These are phyloP conservation scores for Phytopythium cucurbitacearum DNA, from an alignment of 352 stramenopile species.

Conservation along the genomic window DNA sequence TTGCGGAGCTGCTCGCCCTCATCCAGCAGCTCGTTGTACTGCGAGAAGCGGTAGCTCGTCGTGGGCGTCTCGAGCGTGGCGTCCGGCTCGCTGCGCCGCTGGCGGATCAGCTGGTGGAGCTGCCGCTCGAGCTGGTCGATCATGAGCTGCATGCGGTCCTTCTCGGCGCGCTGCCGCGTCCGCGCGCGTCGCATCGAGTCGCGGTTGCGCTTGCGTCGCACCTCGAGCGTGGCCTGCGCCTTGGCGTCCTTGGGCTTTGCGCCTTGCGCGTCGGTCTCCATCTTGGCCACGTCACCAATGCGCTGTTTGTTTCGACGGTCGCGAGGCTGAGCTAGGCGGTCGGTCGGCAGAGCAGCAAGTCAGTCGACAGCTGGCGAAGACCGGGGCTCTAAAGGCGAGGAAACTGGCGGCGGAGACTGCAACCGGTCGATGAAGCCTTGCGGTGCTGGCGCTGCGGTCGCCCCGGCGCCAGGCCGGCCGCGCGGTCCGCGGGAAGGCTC, in stretches of 20 bases:
- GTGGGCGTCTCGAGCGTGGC: not conserved
- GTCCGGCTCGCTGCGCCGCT: not conserved
- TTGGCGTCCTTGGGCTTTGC: not conserved
- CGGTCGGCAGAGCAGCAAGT: no score
- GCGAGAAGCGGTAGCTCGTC: slow-evolving; percentile 10
- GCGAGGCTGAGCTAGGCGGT: no score
- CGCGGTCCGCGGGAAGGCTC: no score
- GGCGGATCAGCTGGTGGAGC: slow-evolving; percentile 12
- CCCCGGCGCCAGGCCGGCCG: no score
- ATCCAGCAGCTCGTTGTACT: slow-evolving; percentile 15
- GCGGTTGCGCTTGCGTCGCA: slow-evolving; percentile 31
- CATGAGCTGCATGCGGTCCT: slow-evolving; percentile 19
- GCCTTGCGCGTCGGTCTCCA: not conserved
- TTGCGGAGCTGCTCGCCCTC: slow-evolving; percentile 17
- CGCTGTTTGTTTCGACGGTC: no score
- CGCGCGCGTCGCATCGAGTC: slow-evolving; percentile 42
- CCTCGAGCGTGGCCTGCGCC: slow-evolving; percentile 17
- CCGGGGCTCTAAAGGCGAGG: no score
- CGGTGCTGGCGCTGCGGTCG: no score
- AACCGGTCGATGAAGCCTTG: no score
- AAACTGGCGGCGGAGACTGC: no score
- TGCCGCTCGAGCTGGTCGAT: slow-evolving; percentile 27
- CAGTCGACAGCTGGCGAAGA: no score
- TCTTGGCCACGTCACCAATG: not conserved
- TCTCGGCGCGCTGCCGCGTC: slow-evolving; percentile 16